Percentiles rank a stretch among this genome's conserved stretches.
Evolutionary conservation across 371 early-diverging fungal genomes (phyloP).

Genomic region (Apophysomyces elegans): DNA sequence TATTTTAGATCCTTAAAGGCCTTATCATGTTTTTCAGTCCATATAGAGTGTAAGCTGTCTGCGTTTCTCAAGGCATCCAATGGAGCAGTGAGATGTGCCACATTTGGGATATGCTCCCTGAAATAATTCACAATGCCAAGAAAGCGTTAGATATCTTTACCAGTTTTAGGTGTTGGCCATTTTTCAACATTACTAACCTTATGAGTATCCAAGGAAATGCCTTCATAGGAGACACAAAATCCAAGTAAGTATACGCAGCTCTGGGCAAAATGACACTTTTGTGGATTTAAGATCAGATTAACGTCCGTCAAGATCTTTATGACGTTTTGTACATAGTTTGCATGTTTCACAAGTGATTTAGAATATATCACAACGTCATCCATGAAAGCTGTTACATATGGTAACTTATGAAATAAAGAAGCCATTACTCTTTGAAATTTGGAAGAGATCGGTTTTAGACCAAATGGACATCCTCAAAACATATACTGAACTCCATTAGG

Average conservation of each 20-base stretch:
- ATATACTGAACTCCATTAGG: too few species aligned
- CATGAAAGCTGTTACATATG: not conserved
- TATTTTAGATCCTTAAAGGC: not conserved
- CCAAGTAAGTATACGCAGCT: slow-evolving; percentile 14
- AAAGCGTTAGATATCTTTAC: slow-evolving; percentile 22
- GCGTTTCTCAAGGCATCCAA: too few species aligned
- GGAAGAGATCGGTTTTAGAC: slow-evolving; percentile 18
- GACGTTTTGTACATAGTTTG: slow-evolving; percentile 11
- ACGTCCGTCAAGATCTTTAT: slow-evolving; percentile 12
- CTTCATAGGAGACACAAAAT: slow-evolving; percentile 18
- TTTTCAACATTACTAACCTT: slow-evolving; percentile 22
- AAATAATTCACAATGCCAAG: slow-evolving; percentile 33
- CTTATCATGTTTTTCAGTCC: too few species aligned
- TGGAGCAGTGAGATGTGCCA: too few species aligned
- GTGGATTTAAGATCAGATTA: slow-evolving; percentile 21
- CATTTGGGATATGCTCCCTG: slow-evolving; percentile 2
- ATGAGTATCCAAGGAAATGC: slow-evolving; percentile 12
- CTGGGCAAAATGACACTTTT: slow-evolving; percentile 24
- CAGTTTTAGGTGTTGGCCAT: slow-evolving; percentile 13
- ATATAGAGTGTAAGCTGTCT: too few species aligned
- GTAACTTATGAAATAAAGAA: not conserved
- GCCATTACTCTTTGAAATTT: slow-evolving; percentile 28
- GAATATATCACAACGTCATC: slow-evolving; percentile 18
- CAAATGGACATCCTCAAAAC: too few species aligned
- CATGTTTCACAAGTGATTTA: not conserved